Percentiles rank a stretch among this genome's conserved stretches.
Evolutionary conservation across 495 filamentous ascomycete genomes (phyloP).

Genomic region (Xylaria castorea): DNA sequence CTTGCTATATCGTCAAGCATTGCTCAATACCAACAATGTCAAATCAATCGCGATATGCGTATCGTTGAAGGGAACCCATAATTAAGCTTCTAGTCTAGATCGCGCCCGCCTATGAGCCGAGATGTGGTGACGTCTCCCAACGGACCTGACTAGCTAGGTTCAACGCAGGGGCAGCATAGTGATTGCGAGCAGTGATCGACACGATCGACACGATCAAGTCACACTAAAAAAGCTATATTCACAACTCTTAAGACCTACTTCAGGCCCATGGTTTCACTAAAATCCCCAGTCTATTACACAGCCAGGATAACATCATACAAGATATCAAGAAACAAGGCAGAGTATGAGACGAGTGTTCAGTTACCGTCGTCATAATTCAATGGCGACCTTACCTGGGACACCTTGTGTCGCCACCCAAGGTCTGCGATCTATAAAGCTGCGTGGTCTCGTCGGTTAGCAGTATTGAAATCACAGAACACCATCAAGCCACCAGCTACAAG

Average conservation of each 20-base stretch:
- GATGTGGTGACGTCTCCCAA: not conserved
- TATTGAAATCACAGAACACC: not conserved
- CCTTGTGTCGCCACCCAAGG: not conserved
- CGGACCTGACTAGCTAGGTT: slow-evolving; percentile 1
- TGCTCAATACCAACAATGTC: not conserved
- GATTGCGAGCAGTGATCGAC: slow-evolving; percentile 2
- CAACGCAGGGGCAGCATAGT: slow-evolving; percentile 13
- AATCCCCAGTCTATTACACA: not conserved
- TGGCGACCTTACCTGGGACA: not conserved
- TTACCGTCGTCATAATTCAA: slow-evolving; percentile 12
- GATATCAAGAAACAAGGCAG: not conserved
- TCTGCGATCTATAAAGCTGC: slow-evolving; percentile 8
- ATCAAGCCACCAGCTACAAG: not conserved
- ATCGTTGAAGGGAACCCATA: not conserved
- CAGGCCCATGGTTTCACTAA: not conserved
- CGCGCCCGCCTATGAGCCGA: not conserved
- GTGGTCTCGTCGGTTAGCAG: not conserved
- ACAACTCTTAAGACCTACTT: not conserved
- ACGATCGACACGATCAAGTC: not conserved
- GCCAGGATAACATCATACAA: not conserved
- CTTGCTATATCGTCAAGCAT: not conserved
- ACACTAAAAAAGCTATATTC: slow-evolving; percentile 5
- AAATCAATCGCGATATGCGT: not conserved
- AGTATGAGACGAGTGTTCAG: not conserved
- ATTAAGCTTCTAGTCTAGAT: not conserved